Percentiles rank a stretch among this genome's conserved stretches.
These are phyloP conservation scores for Annulohypoxylon bovei DNA, from an alignment of 495 filamentous ascomycete species.

Conservation along the genomic window DNA sequence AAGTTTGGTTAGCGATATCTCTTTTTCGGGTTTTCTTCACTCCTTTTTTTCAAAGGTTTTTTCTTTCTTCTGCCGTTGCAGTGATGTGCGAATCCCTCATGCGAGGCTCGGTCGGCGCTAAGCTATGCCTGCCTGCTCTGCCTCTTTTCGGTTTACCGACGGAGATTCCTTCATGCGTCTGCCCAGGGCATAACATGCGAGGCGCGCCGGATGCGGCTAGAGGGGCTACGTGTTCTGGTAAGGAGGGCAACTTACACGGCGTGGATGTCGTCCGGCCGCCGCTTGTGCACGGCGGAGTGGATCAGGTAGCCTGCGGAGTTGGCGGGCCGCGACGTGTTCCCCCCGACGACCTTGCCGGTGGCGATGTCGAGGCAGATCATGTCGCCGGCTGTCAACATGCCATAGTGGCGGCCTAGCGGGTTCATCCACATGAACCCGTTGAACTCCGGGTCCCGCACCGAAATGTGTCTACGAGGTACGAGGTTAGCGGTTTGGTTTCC, in stretches of 20 bases:
- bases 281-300: constrained; percentile 67
- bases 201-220: constrained; percentile 50
- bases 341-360: constrained; percentile 64
- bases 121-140: too few species aligned
- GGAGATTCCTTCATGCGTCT: constrained; percentile 4
- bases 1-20: constrained; percentile 19
- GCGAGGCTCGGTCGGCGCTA: neutral
- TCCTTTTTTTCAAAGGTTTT: neutral
- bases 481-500: constrained; percentile 59
- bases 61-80: neutral
- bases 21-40: neutral
- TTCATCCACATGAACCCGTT: constrained; percentile 74
- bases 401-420: constrained; percentile 67
- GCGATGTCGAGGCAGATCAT: constrained; percentile 65
- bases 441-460: constrained; percentile 69
- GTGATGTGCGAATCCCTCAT: constrained; percentile 6
- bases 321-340: constrained; percentile 52
- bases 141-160: constrained; percentile 24
- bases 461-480: constrained; percentile 67
- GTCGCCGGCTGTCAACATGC: constrained; percentile 61
- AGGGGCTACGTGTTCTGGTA: constrained; percentile 50
- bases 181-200: neutral
- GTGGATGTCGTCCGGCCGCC: constrained; percentile 54
- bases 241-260: constrained; percentile 32
- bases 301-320: constrained; percentile 79